Evolutionary conservation across 2,329 filamentous ascomycete species (phyloP), one percentile per base, ranked within the genome.

Genomic region (Lecanicillium sp.): DNA sequence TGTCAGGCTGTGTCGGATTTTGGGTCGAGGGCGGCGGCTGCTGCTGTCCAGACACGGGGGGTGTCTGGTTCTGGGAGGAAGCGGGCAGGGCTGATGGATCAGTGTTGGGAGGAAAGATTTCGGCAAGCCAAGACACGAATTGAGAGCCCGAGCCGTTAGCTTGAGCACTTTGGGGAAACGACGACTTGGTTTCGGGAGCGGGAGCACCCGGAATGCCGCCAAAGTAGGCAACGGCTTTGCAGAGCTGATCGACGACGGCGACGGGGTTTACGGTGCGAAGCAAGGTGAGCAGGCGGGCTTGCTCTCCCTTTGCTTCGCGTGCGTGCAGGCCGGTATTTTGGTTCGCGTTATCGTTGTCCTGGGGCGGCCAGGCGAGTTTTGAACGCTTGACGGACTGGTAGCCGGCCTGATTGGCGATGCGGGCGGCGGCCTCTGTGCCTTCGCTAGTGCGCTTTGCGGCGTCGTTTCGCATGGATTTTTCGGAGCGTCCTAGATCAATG

Each of bases 381-480:
- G 67, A 70, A 39, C 69, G 67, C 52, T 70, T 71, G 43, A 75
- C 65, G 9, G 75, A 69, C 38, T 75, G 69, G 54, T 81, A 80
- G 48, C 72, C 72, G 42, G 73, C 71, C 36, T 74, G 71, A 51
- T 74, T 75, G 37, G 78, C 78, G 49, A 75, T 65, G 56, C 70
- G 75, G 29, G 80, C 79, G 33, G 78, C 77, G 44, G 76, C 68
- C 38, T 74, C 77, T 11, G 79, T 83, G 55, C 71, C 75, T 59
- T 84, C 79, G 57, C 80, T 84, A 11, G 78, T 76, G 43, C 77
- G 74, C 60, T 81, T 79, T 5, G 79, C 79, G 38, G 77, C 73
- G 44, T 73, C 72, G 57, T 75, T 71, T 40, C 76, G 68, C 33
- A 73, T 67, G 43, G 73, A 65, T 32, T 72, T 69, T 49, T 73